Conservation (phyloP, 345 rosid species). For the Eucalyptus virginea region DNA sequence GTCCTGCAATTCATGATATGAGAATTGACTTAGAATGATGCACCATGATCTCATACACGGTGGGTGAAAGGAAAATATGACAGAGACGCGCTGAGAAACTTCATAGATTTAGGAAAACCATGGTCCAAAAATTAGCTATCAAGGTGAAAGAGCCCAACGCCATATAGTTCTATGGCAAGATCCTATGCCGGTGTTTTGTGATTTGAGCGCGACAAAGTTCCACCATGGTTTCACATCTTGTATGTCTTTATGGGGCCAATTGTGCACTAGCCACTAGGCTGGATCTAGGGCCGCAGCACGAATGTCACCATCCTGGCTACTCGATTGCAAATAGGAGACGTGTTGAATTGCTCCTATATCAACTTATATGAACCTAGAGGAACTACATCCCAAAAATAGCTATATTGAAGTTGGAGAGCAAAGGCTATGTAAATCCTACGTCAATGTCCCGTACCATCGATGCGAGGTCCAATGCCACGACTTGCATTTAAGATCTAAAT, state of each 20-base stretch:
- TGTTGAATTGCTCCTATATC: neutral
- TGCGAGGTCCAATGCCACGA: neutral
- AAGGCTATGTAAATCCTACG: neutral
- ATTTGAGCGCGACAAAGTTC: neutral
- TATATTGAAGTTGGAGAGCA: neutral
- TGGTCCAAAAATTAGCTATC: neutral
- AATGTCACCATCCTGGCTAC: neutral
- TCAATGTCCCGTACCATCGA: neutral
- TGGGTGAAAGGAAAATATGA: fast-evolving
- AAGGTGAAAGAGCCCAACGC: neutral
- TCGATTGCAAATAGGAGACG: neutral
- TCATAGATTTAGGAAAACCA: neutral
- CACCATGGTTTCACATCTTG: neutral
- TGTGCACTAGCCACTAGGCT: neutral
- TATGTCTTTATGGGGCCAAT: neutral
- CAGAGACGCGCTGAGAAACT: fast-evolving
- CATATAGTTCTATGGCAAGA: neutral
- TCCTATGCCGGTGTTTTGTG: neutral
- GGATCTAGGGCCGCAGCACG: neutral
- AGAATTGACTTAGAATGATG: neutral
- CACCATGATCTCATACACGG: neutral
- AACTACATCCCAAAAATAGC: neutral
- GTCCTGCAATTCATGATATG: neutral
- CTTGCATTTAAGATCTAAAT: neutral
- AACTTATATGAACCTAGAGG: neutral